Base-by-base conservation (phyloP, 371 early-diverging fungal species). In the Mucor plumbeus region DNA sequence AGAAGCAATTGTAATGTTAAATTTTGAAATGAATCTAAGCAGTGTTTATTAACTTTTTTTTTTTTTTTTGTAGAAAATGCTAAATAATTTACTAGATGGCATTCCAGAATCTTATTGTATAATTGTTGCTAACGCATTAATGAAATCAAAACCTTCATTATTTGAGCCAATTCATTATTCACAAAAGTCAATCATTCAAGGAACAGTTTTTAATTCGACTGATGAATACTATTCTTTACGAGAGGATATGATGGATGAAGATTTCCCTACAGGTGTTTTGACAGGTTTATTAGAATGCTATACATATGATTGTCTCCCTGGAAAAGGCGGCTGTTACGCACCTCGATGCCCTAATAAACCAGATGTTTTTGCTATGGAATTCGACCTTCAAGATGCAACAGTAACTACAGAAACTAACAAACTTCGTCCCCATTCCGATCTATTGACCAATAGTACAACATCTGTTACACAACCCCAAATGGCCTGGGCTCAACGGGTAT, bases 401-500 rank as follows among this genome's bases (percentile, higher is more conserved):
- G 26, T 5, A 1, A 38, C n/a, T 13, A 21, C 56, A 21, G 26
- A 31, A 35, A 35, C 14, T 21, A 17, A 9, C 31, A 36, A 21
- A 11, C 41, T 36, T 9, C 44, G 4, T 26, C 48, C 47, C 9
- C 26, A 17, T 61, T 73, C 71, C 67, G 59, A 38, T 17, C 26
- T 10, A 41, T 3, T n/a, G 9, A 35, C 7, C 34, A 56, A 17
- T 17, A 19, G 19, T 17, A 17, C 35, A 0, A 35, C 33, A 61
- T 39, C 38, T 8, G 13, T 11, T 87, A 34, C 88, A 92, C 6
- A 84, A 85, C 68, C 57, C 47, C 79, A 68, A 66, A 78, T 68
- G 58, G 80, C 87, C 57, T 94, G 93, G 94, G 86, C 90, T 11
- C 82, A 79, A 62, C 82, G 84, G 6, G 92, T 90, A 0, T 87